These are phyloP conservation scores for Septoria linicola DNA, from an alignment of 2,329 filamentous ascomycete species.

Conservation along the genomic window DNA sequence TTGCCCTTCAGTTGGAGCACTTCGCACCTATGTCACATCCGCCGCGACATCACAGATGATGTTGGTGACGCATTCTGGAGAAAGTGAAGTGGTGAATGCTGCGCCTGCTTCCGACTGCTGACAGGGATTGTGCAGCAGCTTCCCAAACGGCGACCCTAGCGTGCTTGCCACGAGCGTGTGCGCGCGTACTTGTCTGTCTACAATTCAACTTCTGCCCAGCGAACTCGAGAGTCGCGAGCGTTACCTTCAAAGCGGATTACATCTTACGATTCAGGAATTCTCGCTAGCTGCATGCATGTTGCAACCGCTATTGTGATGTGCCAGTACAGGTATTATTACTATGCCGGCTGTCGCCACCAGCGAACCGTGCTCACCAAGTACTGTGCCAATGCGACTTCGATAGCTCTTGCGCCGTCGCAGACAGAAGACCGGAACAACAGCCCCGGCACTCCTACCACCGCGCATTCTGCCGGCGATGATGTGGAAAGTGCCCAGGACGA, in stretches of 20 bases:
- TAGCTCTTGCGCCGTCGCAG: background rate
- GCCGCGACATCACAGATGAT: too few relatives aligned
- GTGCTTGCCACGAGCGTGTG: slow-evolving; percentile 10
- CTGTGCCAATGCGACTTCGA: slow-evolving; percentile 24
- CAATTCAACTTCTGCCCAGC: background rate
- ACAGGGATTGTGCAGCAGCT: slow-evolving; percentile 1
- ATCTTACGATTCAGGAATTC: background rate
- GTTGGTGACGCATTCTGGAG: too few relatives aligned
- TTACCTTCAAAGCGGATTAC: background rate
- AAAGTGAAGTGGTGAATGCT: background rate
- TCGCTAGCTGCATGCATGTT: slow-evolving; percentile 12
- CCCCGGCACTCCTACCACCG: slow-evolving; percentile 9
- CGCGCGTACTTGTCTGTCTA: background rate
- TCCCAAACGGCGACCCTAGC: background rate
- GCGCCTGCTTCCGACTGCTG: background rate
- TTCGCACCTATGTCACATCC: too few relatives aligned
- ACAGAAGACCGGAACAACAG: slow-evolving; percentile 2
- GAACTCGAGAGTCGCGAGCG: slow-evolving; percentile 8
- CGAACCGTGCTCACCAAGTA: slow-evolving; percentile 30
- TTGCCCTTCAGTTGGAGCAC: background rate
- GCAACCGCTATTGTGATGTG: slow-evolving; percentile 31
- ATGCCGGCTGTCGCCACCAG: slow-evolving; percentile 34
- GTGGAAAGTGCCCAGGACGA: slow-evolving; percentile 11
- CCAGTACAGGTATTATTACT: slow-evolving; percentile 36
- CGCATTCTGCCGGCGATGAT: slow-evolving; percentile 1